Evolutionary conservation across 441 rosid species (phyloP).

Genomic region (Pelargonium fulgidum): DNA sequence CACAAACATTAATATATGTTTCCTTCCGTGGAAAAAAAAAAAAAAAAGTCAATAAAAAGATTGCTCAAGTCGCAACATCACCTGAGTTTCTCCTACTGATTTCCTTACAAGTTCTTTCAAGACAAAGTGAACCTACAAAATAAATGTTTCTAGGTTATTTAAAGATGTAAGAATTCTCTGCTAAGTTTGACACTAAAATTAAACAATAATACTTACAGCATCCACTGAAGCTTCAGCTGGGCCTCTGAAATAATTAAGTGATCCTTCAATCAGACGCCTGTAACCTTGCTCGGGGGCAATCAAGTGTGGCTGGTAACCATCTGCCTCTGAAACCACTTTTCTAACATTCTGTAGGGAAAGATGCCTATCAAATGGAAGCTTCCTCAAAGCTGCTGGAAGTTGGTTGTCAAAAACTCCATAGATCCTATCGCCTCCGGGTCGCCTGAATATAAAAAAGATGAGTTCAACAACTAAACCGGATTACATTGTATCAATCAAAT

Average conservation of each 20-base stretch:
- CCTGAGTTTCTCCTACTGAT: slow-evolving; percentile 88
- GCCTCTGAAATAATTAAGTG: slow-evolving; percentile 89
- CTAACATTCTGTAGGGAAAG: slow-evolving; percentile 85
- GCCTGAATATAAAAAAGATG: slow-evolving; percentile 36
- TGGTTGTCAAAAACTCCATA: slow-evolving; percentile 95
- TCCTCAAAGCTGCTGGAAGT: slow-evolving; percentile 91
- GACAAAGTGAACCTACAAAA: slow-evolving; percentile 73
- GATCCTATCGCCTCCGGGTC: slow-evolving; percentile 94
- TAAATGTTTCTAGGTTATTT: slow-evolving; percentile 13
- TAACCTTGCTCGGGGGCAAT: slow-evolving; percentile 99
- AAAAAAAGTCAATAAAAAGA: no score
- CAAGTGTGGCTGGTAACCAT: slow-evolving; percentile 99
- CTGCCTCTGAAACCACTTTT: slow-evolving; percentile 90
- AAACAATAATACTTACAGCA: slow-evolving; percentile 46
- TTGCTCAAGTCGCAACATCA: slow-evolving; percentile 20
- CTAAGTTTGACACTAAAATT: not conserved
- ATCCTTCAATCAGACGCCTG: slow-evolving; percentile 92
- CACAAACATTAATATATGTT: slow-evolving; percentile 13
- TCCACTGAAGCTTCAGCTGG: slow-evolving; percentile 98
- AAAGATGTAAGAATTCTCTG: not conserved
- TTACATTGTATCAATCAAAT: not conserved
- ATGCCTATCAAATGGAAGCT: slow-evolving; percentile 89
- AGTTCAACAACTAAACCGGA: not conserved
- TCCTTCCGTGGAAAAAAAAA: no score
- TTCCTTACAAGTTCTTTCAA: slow-evolving; percentile 94